Evolutionary conservation across 345 rosid genomes (phyloP).

Genomic region (Dipteronia sinensis): DNA sequence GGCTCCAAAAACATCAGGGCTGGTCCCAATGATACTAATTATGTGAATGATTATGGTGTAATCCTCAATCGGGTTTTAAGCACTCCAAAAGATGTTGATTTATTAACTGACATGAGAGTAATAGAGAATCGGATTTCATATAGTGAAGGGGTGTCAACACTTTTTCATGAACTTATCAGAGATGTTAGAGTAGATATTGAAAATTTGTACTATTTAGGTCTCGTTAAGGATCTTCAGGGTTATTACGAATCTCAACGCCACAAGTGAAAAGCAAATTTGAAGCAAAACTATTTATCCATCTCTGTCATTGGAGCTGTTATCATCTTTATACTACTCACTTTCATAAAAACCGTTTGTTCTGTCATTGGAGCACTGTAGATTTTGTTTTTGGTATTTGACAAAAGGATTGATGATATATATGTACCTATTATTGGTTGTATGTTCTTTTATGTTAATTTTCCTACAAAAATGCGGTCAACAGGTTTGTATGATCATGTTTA

Average conservation of each 20-base stretch:
- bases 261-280: not conserved
- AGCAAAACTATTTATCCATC: not conserved
- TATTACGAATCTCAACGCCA: not conserved
- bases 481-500: no score
- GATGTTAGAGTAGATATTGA: not conserved
- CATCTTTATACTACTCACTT: no score
- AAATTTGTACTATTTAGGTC: not conserved
- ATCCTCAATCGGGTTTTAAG: not conserved
- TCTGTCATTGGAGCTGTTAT: not conserved
- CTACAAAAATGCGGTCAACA: no score
- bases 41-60: not conserved
- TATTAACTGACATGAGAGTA: not conserved
- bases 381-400: no score
- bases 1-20: no score
- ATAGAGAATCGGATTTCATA: not conserved
- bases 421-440: no score
- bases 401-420: no score
- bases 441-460: no score
- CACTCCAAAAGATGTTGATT: not conserved
- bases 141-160: not conserved
- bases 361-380: no score
- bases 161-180: not conserved
- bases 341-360: no score
- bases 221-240: not conserved
- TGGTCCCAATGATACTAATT: no score